These are phyloP conservation scores for Solanum medicagineum DNA, from an alignment of 257 asterid genomes.

Conservation along the genomic window DNA sequence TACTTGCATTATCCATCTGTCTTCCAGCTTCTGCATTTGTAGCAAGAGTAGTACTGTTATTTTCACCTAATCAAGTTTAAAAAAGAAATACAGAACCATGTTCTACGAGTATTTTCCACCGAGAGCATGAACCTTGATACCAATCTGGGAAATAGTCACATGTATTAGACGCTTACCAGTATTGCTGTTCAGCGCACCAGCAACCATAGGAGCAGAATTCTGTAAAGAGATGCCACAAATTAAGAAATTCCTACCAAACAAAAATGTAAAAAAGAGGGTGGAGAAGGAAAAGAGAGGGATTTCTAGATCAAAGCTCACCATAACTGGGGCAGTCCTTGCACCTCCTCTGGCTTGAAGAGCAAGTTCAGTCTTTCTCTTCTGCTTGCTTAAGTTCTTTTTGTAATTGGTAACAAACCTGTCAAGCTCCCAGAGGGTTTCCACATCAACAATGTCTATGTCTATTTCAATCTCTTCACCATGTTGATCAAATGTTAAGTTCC, in stretches of 20 bases:
- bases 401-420: conserved; percentile 18
- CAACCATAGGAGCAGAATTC: conserved; percentile 1
- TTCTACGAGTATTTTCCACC: not conserved
- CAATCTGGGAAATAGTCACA: not conserved
- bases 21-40: not conserved
- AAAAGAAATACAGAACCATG: not conserved
- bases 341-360: not conserved
- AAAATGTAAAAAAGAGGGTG: not conserved
- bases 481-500: conserved; percentile 7
- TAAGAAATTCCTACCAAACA: not conserved
- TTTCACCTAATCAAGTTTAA: not conserved
- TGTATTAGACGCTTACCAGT: not conserved
- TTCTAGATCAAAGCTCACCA: conserved; percentile 2
- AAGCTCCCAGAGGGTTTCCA: conserved; percentile 17
- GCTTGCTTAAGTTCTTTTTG: conserved; percentile 10
- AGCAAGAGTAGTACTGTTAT: not conserved
- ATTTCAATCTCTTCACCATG: conserved; percentile 14
- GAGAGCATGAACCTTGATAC: not conserved
- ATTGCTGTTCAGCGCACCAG: not conserved
- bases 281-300: not conserved
- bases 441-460: conserved; percentile 13
- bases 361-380: conserved; percentile 5
- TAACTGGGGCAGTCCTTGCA: not conserved
- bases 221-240: not conserved
- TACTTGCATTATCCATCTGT: conserved; percentile 3